These are phyloP conservation scores for Vicia sativa DNA, from an alignment of 306 rosid species.

Conservation along the genomic window DNA sequence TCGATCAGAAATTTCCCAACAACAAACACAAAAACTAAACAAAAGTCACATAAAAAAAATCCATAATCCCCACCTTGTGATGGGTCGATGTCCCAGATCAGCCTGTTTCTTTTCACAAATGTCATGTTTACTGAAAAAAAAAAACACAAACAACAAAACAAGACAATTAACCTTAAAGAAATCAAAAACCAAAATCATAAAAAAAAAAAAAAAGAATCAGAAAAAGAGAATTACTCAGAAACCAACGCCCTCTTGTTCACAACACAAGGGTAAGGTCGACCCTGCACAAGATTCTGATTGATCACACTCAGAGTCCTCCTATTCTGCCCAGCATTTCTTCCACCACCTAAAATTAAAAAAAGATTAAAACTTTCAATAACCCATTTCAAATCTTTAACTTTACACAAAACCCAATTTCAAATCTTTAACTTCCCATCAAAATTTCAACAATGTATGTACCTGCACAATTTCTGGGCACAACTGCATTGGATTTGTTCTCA, in stretches of 20 bases:
- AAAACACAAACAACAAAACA: neutral
- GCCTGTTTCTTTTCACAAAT: slow-evolving; percentile 10
- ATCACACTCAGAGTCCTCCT: slow-evolving; percentile 73
- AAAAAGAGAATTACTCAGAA: slow-evolving; percentile 55
- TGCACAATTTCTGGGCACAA: slow-evolving; percentile 57
- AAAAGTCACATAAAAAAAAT: neutral
- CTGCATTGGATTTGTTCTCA: slow-evolving; percentile 58
- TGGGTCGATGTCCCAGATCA: slow-evolving; percentile 6
- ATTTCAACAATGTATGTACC: slow-evolving; percentile 51
- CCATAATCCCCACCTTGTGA: slow-evolving; percentile 13
- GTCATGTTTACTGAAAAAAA: neutral
- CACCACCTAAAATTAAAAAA: slow-evolving; percentile 42
- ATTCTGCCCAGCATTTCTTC: slow-evolving; percentile 55
- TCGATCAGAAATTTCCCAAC: neutral
- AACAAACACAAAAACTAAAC: neutral
- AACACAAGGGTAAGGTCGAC: slow-evolving; percentile 77
- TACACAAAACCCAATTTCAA: slow-evolving; percentile 18
- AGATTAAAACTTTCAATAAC: neutral
- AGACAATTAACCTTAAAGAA: slow-evolving; percentile 25
- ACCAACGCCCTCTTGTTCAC: slow-evolving; percentile 76
- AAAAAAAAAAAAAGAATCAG: neutral
- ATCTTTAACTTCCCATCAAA: slow-evolving; percentile 4
- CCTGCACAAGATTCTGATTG: slow-evolving; percentile 59
- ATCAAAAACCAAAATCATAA: neutral
- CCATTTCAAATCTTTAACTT: slow-evolving; percentile 19